Evolutionary conservation across 345 rosid species (phyloP).

Genomic region (Clausena lansium): DNA sequence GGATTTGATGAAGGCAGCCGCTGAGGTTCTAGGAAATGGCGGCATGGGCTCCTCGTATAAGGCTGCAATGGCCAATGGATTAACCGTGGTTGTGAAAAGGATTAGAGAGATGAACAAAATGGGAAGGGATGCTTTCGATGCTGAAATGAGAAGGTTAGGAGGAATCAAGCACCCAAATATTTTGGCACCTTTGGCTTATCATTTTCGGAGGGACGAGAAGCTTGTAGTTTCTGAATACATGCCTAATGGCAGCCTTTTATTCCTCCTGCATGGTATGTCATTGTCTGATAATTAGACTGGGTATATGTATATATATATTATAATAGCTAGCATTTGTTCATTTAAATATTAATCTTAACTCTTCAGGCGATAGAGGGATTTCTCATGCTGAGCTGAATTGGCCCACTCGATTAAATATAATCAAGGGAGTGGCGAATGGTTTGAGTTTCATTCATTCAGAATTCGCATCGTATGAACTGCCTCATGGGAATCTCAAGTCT

Average conservation of each 20-base stretch:
- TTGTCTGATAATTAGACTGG: no score
- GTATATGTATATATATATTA: no score
- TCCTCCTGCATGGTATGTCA: conserved; percentile 71
- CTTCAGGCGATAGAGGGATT: conserved; percentile 47
- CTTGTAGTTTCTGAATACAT: conserved; percentile 73
- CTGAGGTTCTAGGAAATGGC: conserved; percentile 86
- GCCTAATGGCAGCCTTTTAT: conserved; percentile 79
- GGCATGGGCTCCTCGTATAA: conserved; percentile 88
- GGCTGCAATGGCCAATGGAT: conserved; percentile 67
- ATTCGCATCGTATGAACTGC: conserved; percentile 49
- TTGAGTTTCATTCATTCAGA: conserved; percentile 59
- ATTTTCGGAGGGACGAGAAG: conserved; percentile 82
- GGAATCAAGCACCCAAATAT: conserved; percentile 58
- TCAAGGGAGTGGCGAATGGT: conserved; percentile 62
- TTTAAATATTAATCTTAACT: not conserved
- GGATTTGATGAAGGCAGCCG: conserved; percentile 91
- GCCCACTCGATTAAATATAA: conserved; percentile 58
- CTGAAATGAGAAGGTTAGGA: conserved; percentile 71
- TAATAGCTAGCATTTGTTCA: no score
- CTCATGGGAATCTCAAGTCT: conserved; percentile 91
- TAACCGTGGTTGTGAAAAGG: conserved; percentile 84
- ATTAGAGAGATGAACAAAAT: conserved; percentile 71
- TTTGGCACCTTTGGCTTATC: conserved; percentile 77
- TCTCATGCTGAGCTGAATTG: conserved; percentile 57
- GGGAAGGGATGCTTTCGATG: conserved; percentile 55